These are phyloP conservation scores for Kandelia obovata DNA, from an alignment of 345 rosid genomes.

Conservation along the genomic window DNA sequence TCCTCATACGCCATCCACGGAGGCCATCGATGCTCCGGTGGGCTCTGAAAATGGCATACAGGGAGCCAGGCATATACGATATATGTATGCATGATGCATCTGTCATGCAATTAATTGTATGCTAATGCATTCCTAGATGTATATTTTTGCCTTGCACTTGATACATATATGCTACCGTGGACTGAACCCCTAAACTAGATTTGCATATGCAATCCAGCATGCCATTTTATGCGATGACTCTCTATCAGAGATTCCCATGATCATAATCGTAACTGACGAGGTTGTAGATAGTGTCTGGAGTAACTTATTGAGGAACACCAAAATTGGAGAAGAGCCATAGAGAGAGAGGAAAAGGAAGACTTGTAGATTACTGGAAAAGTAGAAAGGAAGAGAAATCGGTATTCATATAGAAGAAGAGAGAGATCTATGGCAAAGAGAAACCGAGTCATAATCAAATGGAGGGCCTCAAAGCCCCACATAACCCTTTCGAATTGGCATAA, in stretches of 20 bases:
- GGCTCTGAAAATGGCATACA: slow-evolving; percentile 91
- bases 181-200: background rate
- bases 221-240: background rate
- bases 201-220: background rate
- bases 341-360: slow-evolving; percentile 20
- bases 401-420: slow-evolving; percentile 26
- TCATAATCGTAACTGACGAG: background rate
- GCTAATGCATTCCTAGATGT: background rate
- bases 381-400: slow-evolving; percentile 8
- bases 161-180: too few species aligned
- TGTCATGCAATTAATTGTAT: background rate
- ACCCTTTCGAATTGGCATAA: slow-evolving; percentile 46
- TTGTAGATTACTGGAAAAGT: background rate
- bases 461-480: slow-evolving; percentile 36
- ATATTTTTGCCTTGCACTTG: background rate
- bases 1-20: slow-evolving; percentile 99
- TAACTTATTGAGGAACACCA: background rate
- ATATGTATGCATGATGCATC: slow-evolving; percentile 5
- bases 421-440: slow-evolving; percentile 20
- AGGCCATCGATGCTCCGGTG: slow-evolving; percentile 64
- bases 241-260: background rate
- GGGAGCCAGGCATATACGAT: slow-evolving; percentile 94
- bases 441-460: slow-evolving; percentile 24
- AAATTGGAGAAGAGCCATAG: slow-evolving; percentile 16
- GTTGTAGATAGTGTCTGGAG: background rate